phyloP scores from a whole-genome alignment of 177 flowering plant species.

The Tripterygium wilfordii region DNA sequence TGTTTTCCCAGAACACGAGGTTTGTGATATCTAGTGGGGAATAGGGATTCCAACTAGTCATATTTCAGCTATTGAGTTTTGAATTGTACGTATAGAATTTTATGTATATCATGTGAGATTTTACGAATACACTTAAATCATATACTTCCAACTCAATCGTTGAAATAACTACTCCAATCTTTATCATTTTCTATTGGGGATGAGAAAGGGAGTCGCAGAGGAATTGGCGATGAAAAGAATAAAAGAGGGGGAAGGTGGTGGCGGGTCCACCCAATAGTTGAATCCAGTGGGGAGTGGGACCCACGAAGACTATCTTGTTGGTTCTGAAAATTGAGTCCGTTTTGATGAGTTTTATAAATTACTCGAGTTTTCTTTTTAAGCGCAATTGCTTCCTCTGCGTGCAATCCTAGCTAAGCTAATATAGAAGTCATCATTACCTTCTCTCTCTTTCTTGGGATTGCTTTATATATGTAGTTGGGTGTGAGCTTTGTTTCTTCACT shows the following conservation, averaged over 20 bases:
- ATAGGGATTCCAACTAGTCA: too few species aligned
- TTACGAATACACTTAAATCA: too few species aligned
- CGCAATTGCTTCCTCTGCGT: slow-evolving; percentile 31
- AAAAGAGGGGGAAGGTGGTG: slow-evolving; percentile 1
- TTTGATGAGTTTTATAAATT: too few species aligned
- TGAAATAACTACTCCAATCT: too few species aligned
- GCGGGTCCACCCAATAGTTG: slow-evolving; percentile 23
- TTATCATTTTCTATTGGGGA: too few species aligned
- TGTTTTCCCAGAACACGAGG: slow-evolving; percentile 9
- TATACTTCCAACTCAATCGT: too few species aligned
- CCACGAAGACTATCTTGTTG: slow-evolving; percentile 6
- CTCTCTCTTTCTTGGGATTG: slow-evolving; percentile 11
- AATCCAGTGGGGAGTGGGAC: slow-evolving; percentile 22
- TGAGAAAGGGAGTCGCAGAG: not conserved
- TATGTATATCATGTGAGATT: too few species aligned
- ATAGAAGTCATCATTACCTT: slow-evolving; percentile 20
- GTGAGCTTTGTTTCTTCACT: slow-evolving; percentile 15
- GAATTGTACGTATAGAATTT: too few species aligned
- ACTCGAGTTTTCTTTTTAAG: slow-evolving; percentile 17
- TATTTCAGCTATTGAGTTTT: too few species aligned
- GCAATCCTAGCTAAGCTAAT: slow-evolving; percentile 24
- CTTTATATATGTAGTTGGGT: slow-evolving; percentile 17
- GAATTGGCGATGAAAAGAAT: slow-evolving; percentile 8
- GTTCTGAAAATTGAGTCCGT: not conserved
- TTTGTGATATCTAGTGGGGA: not conserved